Base-by-base conservation (phyloP, 768 basidiomycete genomes). In the Chlorophyllum brunneum region DNA sequence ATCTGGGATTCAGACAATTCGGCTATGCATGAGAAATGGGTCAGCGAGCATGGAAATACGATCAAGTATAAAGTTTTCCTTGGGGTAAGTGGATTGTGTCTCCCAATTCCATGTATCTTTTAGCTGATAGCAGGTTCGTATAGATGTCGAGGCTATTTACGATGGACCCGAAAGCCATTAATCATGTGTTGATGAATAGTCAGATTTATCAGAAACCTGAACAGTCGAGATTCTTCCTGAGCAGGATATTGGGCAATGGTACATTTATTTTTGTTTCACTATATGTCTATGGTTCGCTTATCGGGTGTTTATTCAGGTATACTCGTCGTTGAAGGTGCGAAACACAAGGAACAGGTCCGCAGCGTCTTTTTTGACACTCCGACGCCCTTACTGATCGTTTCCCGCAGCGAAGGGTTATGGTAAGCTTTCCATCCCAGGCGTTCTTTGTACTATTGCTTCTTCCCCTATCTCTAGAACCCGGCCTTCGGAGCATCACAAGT, bases 401-500 rank as follows among this genome's bases (percentile, higher is more conserved):
- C n/a, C n/a, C n/a, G n/a, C n/a, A 78, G 74, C 64, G 77, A 18
- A 72, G 62, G 57, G 65, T 77, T 20, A 76, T 78, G 75, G 76
- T 75, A 53, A 38, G 41, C 23, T n/a, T 8, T n/a, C 24, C 20
- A 18, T 11, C 16, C 11, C 9, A 22, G 16, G 4, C 7, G 31
- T 26, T 30, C 3, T 16, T 48, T 54, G 26, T 54, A 7, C 42
- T n/a, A 6, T 9, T 39, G 20, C 7, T 20, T 44, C 27, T 24
- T 23, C 1, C 30, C 5, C 41, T 24, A 9, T 42, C 20, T 7
- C 44, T 22, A 79, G 84, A 86, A 86, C 56, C 84, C 85, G 10
- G 83, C 83, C 0, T 88, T 88, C 57, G 82, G 84, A 1, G 71
- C 74, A 2, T 65, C 74, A 1, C 83, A 85, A 57, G 74, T 86